A percentile compares a stretch with the other conserved stretches of the same genome.
phyloP scores from a whole-genome alignment of 2,329 filamentous ascomycete species.

The Sporothrix sp. region DNA sequence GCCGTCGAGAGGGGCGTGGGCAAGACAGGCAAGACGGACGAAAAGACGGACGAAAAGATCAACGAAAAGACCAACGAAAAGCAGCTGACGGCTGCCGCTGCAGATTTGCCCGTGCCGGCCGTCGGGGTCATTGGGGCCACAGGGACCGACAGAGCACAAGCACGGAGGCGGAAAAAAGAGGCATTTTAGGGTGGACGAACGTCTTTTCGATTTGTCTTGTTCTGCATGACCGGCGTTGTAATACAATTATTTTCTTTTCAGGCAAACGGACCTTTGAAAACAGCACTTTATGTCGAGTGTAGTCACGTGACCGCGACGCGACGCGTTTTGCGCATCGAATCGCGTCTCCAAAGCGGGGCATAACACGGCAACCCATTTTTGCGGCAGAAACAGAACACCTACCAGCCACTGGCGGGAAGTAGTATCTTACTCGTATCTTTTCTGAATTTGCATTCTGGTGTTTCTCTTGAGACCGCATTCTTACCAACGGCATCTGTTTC shows the following conservation, averaged over 20 bases:
- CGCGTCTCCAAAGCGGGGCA: constrained; percentile 13
- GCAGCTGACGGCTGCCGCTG: no score
- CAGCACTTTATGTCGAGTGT: constrained; percentile 2
- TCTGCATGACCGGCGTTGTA: no score
- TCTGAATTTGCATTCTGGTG: not conserved
- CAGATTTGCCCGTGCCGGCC: no score
- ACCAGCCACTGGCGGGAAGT: not conserved
- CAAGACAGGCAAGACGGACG: constrained; percentile 20
- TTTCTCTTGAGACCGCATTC: not conserved
- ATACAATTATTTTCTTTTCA: no score
- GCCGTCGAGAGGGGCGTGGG: no score
- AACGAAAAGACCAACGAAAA: no score
- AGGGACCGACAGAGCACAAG: not conserved
- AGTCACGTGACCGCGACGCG: no score
- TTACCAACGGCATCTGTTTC: not conserved
- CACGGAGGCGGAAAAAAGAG: constrained; percentile 5
- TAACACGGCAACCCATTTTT: not conserved
- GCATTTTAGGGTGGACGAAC: not conserved
- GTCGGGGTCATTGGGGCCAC: not conserved
- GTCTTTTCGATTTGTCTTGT: no score
- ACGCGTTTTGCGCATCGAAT: constrained; percentile 5
- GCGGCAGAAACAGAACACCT: not conserved
- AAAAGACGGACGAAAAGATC: constrained; percentile 17
- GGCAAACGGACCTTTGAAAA: no score
- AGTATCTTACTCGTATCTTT: not conserved